Evolutionary conservation across 1,284 basidiomycete species (phyloP).

Genomic region (Irpex rosettiformis): DNA sequence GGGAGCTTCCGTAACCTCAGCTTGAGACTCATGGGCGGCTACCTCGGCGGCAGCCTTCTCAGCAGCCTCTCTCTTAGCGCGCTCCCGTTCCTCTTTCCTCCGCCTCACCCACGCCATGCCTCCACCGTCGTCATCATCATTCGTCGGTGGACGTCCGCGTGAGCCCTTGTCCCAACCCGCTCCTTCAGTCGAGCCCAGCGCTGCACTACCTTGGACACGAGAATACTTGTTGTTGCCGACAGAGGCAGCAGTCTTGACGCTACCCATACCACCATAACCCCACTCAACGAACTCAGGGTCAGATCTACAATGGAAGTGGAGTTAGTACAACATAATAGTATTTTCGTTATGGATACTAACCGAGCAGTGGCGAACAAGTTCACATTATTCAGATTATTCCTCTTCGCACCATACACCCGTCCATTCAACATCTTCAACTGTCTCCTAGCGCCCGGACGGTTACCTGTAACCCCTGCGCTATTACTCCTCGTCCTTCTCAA

Average conservation of each 20-base stretch:
- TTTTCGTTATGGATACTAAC: slow-evolving; percentile 17
- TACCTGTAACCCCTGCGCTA: slow-evolving; percentile 5
- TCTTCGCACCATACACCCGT: slow-evolving; percentile 64
- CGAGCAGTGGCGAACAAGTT: slow-evolving; percentile 35
- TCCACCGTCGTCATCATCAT: slow-evolving; percentile 64
- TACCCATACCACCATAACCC: slow-evolving; percentile 84
- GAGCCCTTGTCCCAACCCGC: slow-evolving; percentile 15
- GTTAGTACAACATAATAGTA: slow-evolving; percentile 3
- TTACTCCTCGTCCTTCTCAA: slow-evolving; percentile 12
- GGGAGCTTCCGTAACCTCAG: slow-evolving; percentile 24
- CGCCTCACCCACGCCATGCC: slow-evolving; percentile 71
- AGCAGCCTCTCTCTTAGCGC: slow-evolving; percentile 26
- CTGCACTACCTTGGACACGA: slow-evolving; percentile 12
- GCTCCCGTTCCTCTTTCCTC: slow-evolving; percentile 46
- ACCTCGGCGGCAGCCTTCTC: slow-evolving; percentile 10
- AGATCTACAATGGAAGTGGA: slow-evolving; percentile 14
- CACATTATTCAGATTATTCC: slow-evolving; percentile 20
- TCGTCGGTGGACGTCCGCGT: slow-evolving; percentile 19
- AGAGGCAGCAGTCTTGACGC: slow-evolving; percentile 38
- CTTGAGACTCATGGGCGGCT: slow-evolving; percentile 24
- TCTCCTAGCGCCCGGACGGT: slow-evolving; percentile 14
- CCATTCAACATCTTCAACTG: slow-evolving; percentile 67
- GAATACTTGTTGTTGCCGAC: slow-evolving; percentile 27
- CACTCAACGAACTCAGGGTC: slow-evolving; percentile 82
- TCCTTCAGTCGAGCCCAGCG: slow-evolving; percentile 15